Evolutionary conservation across 2,329 filamentous ascomycete species (phyloP).

Genomic region (Microdochium trichocladiopsis): DNA sequence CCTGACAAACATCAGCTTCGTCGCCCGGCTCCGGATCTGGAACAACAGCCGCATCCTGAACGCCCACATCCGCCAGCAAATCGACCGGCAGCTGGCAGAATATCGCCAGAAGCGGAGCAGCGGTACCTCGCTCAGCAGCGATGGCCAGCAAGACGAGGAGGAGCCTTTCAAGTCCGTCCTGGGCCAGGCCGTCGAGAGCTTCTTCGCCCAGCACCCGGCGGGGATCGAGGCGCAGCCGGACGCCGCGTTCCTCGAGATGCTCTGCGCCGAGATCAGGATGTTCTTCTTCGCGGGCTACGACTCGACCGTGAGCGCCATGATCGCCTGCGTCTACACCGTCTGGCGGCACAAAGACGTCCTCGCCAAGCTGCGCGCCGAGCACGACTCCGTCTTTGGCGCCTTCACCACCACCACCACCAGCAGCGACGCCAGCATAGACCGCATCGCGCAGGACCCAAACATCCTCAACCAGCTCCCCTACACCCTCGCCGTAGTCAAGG

Average conservation of each 20-base stretch:
- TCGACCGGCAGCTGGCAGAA: constrained; percentile 14
- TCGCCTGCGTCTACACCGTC: constrained; percentile 19
- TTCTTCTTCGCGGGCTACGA: constrained; percentile 32
- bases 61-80: constrained; percentile 16
- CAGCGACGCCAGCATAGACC: not conserved
- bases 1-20: too few species aligned
- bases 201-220: constrained; percentile 15
- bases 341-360: constrained; percentile 21
- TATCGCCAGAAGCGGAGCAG: constrained; percentile 13
- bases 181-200: constrained; percentile 21
- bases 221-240: constrained; percentile 10
- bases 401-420: constrained; percentile 14
- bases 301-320: constrained; percentile 25
- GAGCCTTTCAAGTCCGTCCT: constrained; percentile 19
- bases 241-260: constrained; percentile 16
- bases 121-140: constrained; percentile 2
- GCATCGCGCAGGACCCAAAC: constrained; percentile 8
- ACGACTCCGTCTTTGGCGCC: constrained; percentile 23
- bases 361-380: constrained; percentile 24
- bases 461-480: constrained; percentile 25
- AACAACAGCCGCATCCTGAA: constrained; percentile 21
- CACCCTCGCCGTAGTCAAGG: constrained; percentile 27
- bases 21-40: constrained; percentile 21
- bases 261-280: constrained; percentile 22
- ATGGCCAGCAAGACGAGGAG: constrained; percentile 5